phyloP scores from a whole-genome alignment of 2,329 filamentous ascomycete genomes.

The Amphichorda felina region DNA sequence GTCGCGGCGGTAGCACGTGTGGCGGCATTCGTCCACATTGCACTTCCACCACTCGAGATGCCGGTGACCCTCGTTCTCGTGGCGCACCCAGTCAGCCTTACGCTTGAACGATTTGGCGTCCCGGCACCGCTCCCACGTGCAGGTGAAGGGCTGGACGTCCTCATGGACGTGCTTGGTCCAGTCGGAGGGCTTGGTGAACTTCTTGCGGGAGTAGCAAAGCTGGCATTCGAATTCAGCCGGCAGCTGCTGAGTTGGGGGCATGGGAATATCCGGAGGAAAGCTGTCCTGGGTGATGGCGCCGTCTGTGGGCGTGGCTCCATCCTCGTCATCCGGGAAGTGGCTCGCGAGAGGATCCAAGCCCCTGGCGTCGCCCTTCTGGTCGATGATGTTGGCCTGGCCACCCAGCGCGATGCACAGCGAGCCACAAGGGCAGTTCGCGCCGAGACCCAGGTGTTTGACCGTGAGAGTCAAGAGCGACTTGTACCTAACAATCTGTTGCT shows the following conservation, averaged over 20 bases:
- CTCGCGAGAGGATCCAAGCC: conserved; percentile 44
- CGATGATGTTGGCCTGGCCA: conserved; percentile 51
- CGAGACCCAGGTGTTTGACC: conserved; percentile 55
- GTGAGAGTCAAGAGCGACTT: conserved; percentile 61
- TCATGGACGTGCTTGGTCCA: conserved; percentile 97
- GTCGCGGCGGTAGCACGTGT: conserved; percentile 77
- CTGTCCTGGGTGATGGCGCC: conserved; percentile 58
- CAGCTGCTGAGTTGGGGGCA: conserved; percentile 64
- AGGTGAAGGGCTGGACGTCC: conserved; percentile 86
- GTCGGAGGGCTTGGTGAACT: conserved; percentile 82
- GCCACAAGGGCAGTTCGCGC: conserved; percentile 49
- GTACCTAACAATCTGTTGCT: conserved; percentile 70
- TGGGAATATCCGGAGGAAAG: conserved; percentile 70
- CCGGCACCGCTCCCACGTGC: conserved; percentile 72
- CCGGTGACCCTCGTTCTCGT: conserved; percentile 84
- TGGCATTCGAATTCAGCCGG: conserved; percentile 86
- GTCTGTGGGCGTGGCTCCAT: conserved; percentile 57
- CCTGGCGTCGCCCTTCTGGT: conserved; percentile 45
- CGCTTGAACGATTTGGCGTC: conserved; percentile 89
- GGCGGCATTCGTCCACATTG: conserved; percentile 66
- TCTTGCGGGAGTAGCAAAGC: conserved; percentile 75
- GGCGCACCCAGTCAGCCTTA: conserved; percentile 91
- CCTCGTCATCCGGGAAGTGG: conserved; percentile 41
- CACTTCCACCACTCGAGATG: conserved; percentile 90
- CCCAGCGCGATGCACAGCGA: conserved; percentile 54